phyloP scores from a whole-genome alignment of 106 monocot genomes.

The Triglochin maritima region DNA sequence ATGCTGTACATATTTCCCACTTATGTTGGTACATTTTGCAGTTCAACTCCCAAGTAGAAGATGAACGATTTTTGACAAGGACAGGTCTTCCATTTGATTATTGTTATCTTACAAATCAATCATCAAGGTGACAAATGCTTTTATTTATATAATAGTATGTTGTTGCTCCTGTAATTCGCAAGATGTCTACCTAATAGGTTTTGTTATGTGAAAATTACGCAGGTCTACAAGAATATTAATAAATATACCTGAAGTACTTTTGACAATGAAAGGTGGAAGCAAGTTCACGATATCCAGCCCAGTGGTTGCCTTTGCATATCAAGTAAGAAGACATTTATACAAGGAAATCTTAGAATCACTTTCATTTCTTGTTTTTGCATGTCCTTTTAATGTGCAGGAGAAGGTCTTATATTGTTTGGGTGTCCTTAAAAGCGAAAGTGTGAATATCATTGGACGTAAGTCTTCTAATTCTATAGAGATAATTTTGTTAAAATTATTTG shows the following conservation, averaged over 20 bases:
- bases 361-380: neutral
- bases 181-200: neutral
- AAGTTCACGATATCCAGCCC: constrained; percentile 55
- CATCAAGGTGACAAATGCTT: neutral
- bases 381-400: constrained; percentile 4
- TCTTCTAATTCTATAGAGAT: too few relatives aligned
- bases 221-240: too few relatives aligned
- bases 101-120: constrained; percentile 42
- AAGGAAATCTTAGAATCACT: neutral
- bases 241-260: constrained; percentile 36
- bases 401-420: constrained; percentile 50
- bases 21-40: constrained; percentile 6
- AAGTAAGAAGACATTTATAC: constrained; percentile 15
- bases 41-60: constrained; percentile 47
- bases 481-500: too few relatives aligned
- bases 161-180: neutral
- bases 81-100: constrained; percentile 54
- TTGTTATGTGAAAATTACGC: constrained; percentile 16
- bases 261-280: constrained; percentile 55
- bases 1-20: neutral
- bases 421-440: constrained; percentile 35
- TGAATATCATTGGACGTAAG: constrained; percentile 89
- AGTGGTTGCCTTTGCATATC: constrained; percentile 22
- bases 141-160: neutral
- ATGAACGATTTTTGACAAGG: constrained; percentile 13